Percentiles rank a stretch among this genome's conserved stretches.
These are phyloP conservation scores for Aspergillus versicolor DNA, from an alignment of 2,329 filamentous ascomycete species.

Conservation along the genomic window DNA sequence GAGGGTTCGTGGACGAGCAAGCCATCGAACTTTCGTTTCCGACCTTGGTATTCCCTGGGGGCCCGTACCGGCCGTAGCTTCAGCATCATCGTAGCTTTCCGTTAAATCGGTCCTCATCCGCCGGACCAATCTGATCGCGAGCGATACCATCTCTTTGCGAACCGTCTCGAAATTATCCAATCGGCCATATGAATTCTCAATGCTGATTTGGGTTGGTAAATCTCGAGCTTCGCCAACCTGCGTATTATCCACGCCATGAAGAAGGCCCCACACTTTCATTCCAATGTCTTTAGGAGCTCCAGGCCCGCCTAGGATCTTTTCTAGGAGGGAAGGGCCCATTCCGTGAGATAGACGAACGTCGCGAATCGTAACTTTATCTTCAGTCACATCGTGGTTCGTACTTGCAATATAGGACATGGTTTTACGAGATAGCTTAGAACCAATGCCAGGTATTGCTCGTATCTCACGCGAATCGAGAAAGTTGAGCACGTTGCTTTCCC, in stretches of 20 bases:
- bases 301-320: conserved; percentile 67
- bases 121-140: conserved; percentile 69
- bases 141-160: conserved; percentile 63
- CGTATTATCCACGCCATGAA: conserved; percentile 76
- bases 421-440: conserved; percentile 71
- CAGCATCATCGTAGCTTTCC: conserved; percentile 47
- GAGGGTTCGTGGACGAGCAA: conserved; percentile 76
- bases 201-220: conserved; percentile 84
- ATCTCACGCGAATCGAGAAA: conserved; percentile 79
- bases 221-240: conserved; percentile 71
- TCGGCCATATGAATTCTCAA: conserved; percentile 85
- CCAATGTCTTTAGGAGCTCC: conserved; percentile 72
- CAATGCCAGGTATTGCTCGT: conserved; percentile 80
- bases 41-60: conserved; percentile 10
- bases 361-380: conserved; percentile 62
- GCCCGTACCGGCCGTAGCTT: conserved; percentile 15
- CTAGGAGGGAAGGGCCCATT: conserved; percentile 65
- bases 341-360: conserved; percentile 63
- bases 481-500: conserved; percentile 53
- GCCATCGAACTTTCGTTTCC: conserved; percentile 57
- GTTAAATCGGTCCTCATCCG: conserved; percentile 78
- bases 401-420: conserved; percentile 41
- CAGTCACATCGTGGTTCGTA: conserved; percentile 23
- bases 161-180: conserved; percentile 66
- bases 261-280: conserved; percentile 68